Percentiles rank a stretch among this genome's conserved stretches.
Evolutionary conservation across 768 basidiomycete species (phyloP).

Genomic region (Boletus rufocinnamomeus): DNA sequence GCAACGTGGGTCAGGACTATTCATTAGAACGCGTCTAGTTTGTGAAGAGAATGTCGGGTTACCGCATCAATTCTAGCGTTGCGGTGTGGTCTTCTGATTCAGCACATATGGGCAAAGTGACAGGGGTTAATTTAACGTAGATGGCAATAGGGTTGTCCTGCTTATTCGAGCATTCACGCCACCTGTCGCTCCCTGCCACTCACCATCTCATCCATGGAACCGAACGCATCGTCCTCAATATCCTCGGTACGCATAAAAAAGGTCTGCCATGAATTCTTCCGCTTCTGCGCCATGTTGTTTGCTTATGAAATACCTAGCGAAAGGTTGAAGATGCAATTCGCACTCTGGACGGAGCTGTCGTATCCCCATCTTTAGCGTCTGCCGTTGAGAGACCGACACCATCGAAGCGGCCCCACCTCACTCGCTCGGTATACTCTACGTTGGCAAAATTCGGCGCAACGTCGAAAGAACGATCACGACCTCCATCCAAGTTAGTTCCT

Average conservation of each 20-base stretch:
- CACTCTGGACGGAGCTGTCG: conserved; percentile 64
- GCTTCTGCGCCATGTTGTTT: neutral
- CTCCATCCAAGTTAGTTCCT: conserved; percentile 29
- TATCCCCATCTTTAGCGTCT: conserved; percentile 34
- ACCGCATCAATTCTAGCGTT: neutral
- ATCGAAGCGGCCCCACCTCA: conserved; percentile 54
- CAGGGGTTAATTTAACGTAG: neutral
- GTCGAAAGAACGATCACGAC: conserved; percentile 44
- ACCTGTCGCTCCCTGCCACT: neutral
- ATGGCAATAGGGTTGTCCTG: neutral
- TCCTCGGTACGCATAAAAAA: conserved; percentile 44
- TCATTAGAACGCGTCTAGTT: neutral
- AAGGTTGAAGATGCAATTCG: conserved; percentile 84
- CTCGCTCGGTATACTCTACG: conserved; percentile 72
- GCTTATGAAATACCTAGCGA: conserved; percentile 44
- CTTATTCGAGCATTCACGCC: conserved; percentile 2
- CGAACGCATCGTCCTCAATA: conserved; percentile 10
- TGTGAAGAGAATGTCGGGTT: neutral
- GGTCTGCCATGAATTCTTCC: conserved; percentile 29
- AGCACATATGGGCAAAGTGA: neutral
- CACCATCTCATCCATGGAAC: conserved; percentile 18
- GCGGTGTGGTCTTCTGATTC: neutral
- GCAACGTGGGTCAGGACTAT: neutral
- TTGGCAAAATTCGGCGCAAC: conserved; percentile 76
- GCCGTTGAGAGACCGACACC: conserved; percentile 37